A percentile compares a stretch with the other conserved stretches of the same genome.
Evolutionary conservation across 768 basidiomycete species (phyloP).

Genomic region (Ephemerocybe angulata): DNA sequence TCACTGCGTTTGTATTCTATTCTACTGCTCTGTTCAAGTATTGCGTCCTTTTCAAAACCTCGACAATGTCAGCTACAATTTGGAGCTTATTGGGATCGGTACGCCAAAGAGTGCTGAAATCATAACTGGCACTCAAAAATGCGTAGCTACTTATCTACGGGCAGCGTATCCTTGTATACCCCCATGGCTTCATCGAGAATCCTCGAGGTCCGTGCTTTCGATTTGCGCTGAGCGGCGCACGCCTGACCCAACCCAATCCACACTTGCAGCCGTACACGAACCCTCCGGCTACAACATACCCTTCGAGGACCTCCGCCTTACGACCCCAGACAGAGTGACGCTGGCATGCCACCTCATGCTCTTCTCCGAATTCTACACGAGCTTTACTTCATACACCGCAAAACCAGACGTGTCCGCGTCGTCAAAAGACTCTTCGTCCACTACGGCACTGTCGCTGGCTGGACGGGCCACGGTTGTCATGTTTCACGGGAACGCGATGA

Average conservation of each 20-base stretch:
- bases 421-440: background rate
- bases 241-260: background rate
- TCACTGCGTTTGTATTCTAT: too few species aligned
- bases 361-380: background rate
- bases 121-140: background rate
- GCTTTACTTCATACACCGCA: background rate
- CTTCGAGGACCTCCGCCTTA: constrained; percentile 8
- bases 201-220: constrained; percentile 6
- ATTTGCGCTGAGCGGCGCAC: background rate
- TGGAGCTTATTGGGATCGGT: background rate
- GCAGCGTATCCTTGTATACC: constrained; percentile 13
- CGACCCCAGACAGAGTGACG: constrained; percentile 9
- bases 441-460: background rate
- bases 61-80: background rate
- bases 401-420: background rate
- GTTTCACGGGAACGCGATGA: constrained; percentile 83
- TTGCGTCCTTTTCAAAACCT: background rate
- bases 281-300: constrained; percentile 5
- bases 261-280: constrained; percentile 2
- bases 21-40: too few species aligned
- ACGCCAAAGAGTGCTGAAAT: background rate
- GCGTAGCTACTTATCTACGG: constrained; percentile 7
- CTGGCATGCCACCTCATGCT: constrained; percentile 13
- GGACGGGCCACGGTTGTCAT: constrained; percentile 68
- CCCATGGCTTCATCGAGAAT: constrained; percentile 3